Evolutionary conservation across 306 rosid species (phyloP).

Genomic region (Rosa lucieae): DNA sequence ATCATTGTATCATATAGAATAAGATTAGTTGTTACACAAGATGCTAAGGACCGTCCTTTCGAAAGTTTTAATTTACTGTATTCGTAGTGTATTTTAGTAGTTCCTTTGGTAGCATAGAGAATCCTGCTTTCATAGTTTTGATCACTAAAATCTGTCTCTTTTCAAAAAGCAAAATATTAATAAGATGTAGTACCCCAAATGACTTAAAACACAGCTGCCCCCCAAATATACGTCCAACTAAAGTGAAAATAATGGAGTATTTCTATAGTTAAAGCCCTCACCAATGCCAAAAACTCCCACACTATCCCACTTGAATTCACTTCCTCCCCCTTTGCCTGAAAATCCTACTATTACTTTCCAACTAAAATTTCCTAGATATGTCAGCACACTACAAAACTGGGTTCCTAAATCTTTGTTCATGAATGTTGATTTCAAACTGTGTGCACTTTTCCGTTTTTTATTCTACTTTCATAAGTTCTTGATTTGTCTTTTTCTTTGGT

Average conservation of each 20-base stretch:
- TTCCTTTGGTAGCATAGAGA: conserved; percentile 2
- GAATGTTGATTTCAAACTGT: neutral
- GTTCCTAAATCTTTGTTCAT: neutral
- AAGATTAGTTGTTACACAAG: neutral
- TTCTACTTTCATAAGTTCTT: neutral
- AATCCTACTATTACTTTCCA: neutral
- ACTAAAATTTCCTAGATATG: neutral
- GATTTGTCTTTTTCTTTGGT: neutral
- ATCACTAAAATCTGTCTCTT: neutral
- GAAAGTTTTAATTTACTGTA: neutral
- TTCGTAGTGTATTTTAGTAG: neutral
- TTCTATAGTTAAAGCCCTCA: neutral
- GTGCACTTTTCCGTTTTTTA: neutral
- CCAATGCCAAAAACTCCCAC: neutral
- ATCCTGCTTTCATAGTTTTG: neutral
- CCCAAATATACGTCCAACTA: neutral
- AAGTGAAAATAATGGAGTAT: neutral
- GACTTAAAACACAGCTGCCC: neutral
- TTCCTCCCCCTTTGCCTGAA: neutral
- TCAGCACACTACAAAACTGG: neutral
- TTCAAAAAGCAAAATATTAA: neutral
- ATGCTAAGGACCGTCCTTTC: neutral
- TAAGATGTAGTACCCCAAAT: neutral
- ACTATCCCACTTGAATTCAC: neutral
- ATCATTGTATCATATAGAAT: neutral